phyloP scores from a whole-genome alignment of 768 basidiomycete species.

The Daedaleopsis sinensis region DNA sequence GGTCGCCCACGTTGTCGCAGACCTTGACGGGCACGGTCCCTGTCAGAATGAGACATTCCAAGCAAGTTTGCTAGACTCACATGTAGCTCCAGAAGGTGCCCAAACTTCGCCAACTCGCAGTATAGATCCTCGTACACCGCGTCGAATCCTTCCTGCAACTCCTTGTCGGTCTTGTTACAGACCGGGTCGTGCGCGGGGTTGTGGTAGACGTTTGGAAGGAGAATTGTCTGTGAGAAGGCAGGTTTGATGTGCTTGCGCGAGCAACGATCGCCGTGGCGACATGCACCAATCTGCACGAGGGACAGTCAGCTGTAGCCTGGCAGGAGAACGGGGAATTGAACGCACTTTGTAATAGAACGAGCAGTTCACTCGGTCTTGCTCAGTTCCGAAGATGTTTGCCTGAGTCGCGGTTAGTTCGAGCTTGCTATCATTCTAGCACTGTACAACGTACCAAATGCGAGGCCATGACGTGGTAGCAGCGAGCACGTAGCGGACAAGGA shows the following conservation, averaged over 20 bases:
- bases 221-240: conserved; percentile 95
- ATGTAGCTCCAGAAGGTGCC: conserved; percentile 93
- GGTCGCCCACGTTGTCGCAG: conserved; percentile 99
- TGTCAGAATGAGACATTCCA: background rate
- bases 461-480: conserved; percentile 44
- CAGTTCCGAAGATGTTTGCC: conserved; percentile 96
- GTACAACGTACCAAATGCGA: conserved; percentile 67
- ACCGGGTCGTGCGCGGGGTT: conserved; percentile 95
- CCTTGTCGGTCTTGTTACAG: conserved; percentile 85
- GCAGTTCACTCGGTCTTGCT: conserved; percentile 96
- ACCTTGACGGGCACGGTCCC: conserved; percentile 50
- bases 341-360: conserved; percentile 97
- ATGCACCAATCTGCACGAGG: conserved; percentile 84
- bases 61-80: conserved; percentile 46
- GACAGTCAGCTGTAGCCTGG: conserved; percentile 6
- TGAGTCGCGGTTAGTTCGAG: conserved; percentile 31
- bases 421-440: background rate
- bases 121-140: conserved; percentile 96
- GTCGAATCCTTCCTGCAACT: conserved; percentile 89
- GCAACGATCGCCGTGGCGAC: conserved; percentile 97
- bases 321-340: conserved; percentile 9
- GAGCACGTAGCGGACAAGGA: conserved; percentile 1
- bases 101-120: conserved; percentile 93
- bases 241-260: conserved; percentile 98
- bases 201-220: conserved; percentile 97